Evolutionary conservation across 768 basidiomycete species (phyloP).

Genomic region (Calocera viscosa): DNA sequence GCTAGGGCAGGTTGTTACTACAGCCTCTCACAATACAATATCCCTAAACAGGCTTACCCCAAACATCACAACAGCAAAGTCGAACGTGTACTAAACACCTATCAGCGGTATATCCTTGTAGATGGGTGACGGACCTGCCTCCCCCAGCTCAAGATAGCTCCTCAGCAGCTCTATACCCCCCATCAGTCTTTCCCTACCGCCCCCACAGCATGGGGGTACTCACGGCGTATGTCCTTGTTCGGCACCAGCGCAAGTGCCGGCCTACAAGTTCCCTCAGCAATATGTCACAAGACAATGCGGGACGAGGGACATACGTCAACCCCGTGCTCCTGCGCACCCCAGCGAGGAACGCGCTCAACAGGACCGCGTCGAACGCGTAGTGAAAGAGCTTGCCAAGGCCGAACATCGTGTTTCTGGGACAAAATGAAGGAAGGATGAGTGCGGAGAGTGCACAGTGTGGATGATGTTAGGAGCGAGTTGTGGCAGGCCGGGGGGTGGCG

Average conservation of each 20-base stretch:
- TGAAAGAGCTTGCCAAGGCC: slow-evolving; percentile 47
- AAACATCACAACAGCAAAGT: slow-evolving; percentile 72
- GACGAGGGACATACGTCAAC: slow-evolving; percentile 49
- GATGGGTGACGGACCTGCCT: slow-evolving; percentile 20
- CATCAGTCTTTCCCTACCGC: slow-evolving; percentile 7
- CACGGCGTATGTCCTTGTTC: slow-evolving; percentile 81
- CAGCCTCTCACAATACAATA: neutral
- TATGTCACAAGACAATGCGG: neutral
- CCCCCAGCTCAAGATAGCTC: slow-evolving; percentile 71
- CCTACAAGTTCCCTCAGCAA: slow-evolving; percentile 28
- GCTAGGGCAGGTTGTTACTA: slow-evolving; percentile 31
- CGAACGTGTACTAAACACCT: slow-evolving; percentile 63
- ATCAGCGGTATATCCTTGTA: slow-evolving; percentile 15
- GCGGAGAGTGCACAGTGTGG: neutral
- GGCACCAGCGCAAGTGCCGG: slow-evolving; percentile 63
- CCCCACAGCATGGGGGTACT: slow-evolving; percentile 25
- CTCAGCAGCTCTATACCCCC: slow-evolving; percentile 46
- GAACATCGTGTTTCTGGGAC: slow-evolving; percentile 34
- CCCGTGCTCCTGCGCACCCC: slow-evolving; percentile 77
- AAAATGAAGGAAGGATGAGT: neutral
- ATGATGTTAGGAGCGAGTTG: too few relatives aligned
- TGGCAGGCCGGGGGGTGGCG: too few relatives aligned
- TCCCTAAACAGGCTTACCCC: slow-evolving; percentile 41
- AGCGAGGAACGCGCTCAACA: slow-evolving; percentile 70
- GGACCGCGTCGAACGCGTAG: slow-evolving; percentile 61